Base-by-base conservation (phyloP, 371 early-diverging fungal genomes). In the Apophysomyces sp. region DNA sequence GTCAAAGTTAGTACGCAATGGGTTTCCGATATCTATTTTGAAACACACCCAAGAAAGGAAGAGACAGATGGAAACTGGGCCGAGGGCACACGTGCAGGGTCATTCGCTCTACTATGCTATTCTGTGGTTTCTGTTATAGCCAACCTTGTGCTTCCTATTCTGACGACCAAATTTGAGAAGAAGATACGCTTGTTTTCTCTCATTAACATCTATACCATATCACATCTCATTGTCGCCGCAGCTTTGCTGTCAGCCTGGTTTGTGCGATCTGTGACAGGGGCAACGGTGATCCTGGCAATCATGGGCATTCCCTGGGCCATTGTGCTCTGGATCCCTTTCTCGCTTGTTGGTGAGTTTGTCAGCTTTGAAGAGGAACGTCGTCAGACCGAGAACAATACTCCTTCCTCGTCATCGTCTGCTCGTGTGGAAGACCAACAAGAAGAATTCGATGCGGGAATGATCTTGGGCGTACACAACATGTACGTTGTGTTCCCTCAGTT, bases 401-500 rank as follows among this genome's bases (percentile, higher is more conserved):
- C 57, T 3, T 34, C 52, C 15, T 37, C 55, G n/a, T 49, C 57
- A 13, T 27, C 60, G 7, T 27, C 54, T n/a, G 28, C 36, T 9
- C 31, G 51, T 7, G 39, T 62, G 41, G 61, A 69, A 34, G 52
- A 60, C 24, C 71, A 74, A 39, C 66, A 74, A 37, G 80, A 79
- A 29, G 81, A 81, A 13, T 81, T 81, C 60, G 81, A 81, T 59
- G 84, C 86, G 0, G 93, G 93, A 4, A 79, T 89, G 72, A 83
- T 92, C 4, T 68, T 94, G 7, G 94, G 93, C 0, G 89, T 94
- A 12, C 92, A 91, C 63, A 94, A 94, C 66, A 85, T 92, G 76
- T 92, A 90, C 60, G 87, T 94, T 59, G 92, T 92, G 3, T 76
- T 92, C 51, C 94, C 94, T 4, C 94, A 94, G 62, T 87, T 87